Base-by-base conservation (phyloP, 1,139 yeast species). In the Hyphopichia khmerensis region DNA sequence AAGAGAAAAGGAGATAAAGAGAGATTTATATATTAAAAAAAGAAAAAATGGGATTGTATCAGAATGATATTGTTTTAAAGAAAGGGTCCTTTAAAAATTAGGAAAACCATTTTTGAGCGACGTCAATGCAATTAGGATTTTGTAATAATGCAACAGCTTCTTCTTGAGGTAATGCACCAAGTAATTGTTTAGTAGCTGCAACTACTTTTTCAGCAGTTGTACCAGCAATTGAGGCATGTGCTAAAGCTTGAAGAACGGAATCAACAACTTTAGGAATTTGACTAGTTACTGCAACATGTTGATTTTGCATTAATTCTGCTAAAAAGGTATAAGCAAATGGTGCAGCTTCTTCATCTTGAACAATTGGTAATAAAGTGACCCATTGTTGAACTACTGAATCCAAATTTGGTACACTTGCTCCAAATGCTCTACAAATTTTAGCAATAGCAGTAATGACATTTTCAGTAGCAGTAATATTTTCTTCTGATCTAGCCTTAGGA, bases 261-360 rank as follows among this genome's bases (percentile, higher is more conserved):
- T 87, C 91, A 40, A 90, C 79, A 8, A 85, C 81, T 51, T 79
- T 76, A n/a, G 85, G 82, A 13, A 82, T 62, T 46, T 83, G 82
- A 16, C 71, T 59, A 24, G 69, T 62, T 35, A 89, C 79, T 4
- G 82, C 71, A 3, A 85, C 79, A 52, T 89, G 95, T 43, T 79
- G 77, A 48, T 75, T 77, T 40, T 84, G 84, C 39, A 91, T 84
- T 55, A 93, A 72, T 49, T 85, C 87, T 24, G 84, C 70, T 56
- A 93, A 73, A 61, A 89, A 91, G 50, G 77, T 72, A 65, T 89
- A 93, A 21, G 90, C 84, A 63, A 75, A 88, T n/a, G 90, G 83
- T 2, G 98, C 97, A 8, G 95, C 96, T 53, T 87, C 95, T 36
- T 83, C 87, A 63, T 93, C 97, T 53, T 83, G 85, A 16, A 83